Evolutionary conservation across 495 filamentous ascomycete species (phyloP), one percentile per base, ranked within the genome.

Genomic region (Sphaerosporella brunnea): DNA sequence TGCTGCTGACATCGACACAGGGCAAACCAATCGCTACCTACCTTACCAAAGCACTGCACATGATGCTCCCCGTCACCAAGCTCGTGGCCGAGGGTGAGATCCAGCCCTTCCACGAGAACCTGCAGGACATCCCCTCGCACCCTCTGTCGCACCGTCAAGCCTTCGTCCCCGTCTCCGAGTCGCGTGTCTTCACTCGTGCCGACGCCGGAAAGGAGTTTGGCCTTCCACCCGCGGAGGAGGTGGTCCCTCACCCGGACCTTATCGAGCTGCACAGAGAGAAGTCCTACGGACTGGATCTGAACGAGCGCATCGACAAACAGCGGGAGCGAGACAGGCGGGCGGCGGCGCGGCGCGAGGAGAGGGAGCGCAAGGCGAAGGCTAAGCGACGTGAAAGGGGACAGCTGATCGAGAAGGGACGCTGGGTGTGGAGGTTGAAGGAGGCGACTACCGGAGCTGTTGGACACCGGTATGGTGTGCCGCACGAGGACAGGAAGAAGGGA

Each of bases 121-220:
- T 94, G 63, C 93, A 94, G 64, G 87, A 94, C 59, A 73, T 97
- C 5, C 79, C 79, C 47, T 77, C 84, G 23, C 87, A 95, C 64
- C 73, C 74, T 23, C 63, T 74, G 39, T 94, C 90, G 0, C 70
- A 72, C 39, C 72, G 79, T 47, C 90, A 96, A 66, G 73, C 93
- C 34, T 97, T 95, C 66, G 73, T 83, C 62, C 90, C 92, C 2
- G 75, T 79, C 38, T 80, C 90, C 8, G 90, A 97, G 64, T 93
- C 87, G 15, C 78, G 84, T 18, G 67, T 78, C 28, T 96, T 94
- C 63, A 95, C 82, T 3, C 83, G 92, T 61, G 72, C 65, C 23
- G 88, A 96, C 62, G 92, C 90, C 5, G 92, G 80, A 30, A 78
- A 79, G 53, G 84, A 82, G 32, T 96, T 97, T 65, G 72, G 71